These are phyloP conservation scores for Aureobasidium sp. DNA, from an alignment of 2,329 filamentous ascomycete species.

Conservation along the genomic window DNA sequence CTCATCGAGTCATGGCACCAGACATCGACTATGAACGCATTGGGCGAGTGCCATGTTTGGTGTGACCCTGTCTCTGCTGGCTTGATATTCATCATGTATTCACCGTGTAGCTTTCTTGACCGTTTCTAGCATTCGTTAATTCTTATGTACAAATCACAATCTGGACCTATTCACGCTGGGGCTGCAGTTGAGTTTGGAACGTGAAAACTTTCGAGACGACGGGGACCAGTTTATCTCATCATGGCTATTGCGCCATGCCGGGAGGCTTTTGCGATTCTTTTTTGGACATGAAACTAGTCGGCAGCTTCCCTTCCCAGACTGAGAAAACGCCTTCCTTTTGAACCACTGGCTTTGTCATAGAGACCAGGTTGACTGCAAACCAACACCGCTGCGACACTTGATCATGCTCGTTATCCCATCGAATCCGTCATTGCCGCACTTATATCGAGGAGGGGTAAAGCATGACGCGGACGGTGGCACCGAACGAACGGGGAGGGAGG, in stretches of 20 bases:
- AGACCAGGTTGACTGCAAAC: conserved; percentile 12
- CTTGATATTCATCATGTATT: background rate
- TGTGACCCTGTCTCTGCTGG: background rate
- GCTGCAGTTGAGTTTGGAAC: conserved; percentile 1
- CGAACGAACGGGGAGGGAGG: conserved; percentile 93
- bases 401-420: conserved; percentile 10
- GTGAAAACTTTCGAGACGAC: conserved; percentile 10
- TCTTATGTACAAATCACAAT: background rate
- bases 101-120: background rate
- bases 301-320: conserved; percentile 11
- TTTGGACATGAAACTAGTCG: conserved; percentile 12
- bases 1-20: background rate
- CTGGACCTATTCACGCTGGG: background rate
- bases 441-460: conserved; percentile 34
- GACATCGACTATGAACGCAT: background rate
- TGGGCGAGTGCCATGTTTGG: background rate
- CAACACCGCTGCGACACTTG: conserved; percentile 11
- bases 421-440: conserved; percentile 9
- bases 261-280: conserved; percentile 13
- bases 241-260: conserved; percentile 12
- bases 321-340: conserved; percentile 12
- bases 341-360: conserved; percentile 9
- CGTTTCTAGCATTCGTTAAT: background rate
- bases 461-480: conserved; percentile 44
- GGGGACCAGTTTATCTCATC: conserved; percentile 11